Base-by-base conservation (phyloP, 176 grass and related monocot genomes). In the Poa pratensis region DNA sequence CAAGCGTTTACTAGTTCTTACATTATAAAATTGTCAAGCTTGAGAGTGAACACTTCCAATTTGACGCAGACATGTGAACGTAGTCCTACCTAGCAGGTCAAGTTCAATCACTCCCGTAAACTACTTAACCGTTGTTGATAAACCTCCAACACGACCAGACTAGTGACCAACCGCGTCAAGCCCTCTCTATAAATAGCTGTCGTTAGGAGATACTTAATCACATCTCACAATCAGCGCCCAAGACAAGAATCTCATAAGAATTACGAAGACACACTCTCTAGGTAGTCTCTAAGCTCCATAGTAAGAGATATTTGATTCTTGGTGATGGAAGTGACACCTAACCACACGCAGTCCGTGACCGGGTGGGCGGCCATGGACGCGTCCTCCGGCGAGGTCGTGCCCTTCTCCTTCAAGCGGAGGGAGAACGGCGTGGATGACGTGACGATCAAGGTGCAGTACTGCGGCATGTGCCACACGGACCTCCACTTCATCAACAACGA, bases 401-500 rank as follows among this genome's bases (percentile, higher is more conserved):
- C 96, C 0, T 92, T 84, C 34, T 20, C 84, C 86, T 98, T 98
- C 82, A 94, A 86, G 83, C 83, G 96, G 3, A 77, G 94, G 82
- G 94, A 86, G 87, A 97, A 86, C 34, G 91, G 92, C 30, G 66
- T 42, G 5, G 95, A 97, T 53, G 95, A 97, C 60, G 95, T 97
- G 57, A 86, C 72, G 0, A 93, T 97, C 61, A 97, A 91, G 89
- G 80, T 97, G 50, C 67, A 86, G 3, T 94, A 87, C 81, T 97
- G 92, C 80, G 95, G 95, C 3, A 93, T 97, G 88, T 97, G 95
- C 92, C 95, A 94, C 87, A 94, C 90, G 0, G 95, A 97, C 87
- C 82, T 97, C 19, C 95, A 97, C 80, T 82, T 90, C 80, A 72
- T 90, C 54, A 77, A 77, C 2, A 93, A 97, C 69, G 90, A 97